phyloP scores from a whole-genome alignment of 345 rosid species.

The Linum trigynum region DNA sequence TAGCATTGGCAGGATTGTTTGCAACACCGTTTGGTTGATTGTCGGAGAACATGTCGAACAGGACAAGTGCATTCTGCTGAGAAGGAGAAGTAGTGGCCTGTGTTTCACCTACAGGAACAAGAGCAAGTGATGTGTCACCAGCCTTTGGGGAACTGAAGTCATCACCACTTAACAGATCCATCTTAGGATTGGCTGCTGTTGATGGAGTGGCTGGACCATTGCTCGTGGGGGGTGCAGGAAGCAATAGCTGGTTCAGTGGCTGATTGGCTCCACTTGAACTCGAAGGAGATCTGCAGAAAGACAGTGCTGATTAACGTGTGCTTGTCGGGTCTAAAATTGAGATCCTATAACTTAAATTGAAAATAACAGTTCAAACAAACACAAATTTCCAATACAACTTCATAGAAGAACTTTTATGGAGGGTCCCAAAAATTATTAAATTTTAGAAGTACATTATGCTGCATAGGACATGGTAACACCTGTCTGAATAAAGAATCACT shows the following conservation, averaged over 20 bases:
- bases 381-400: no score
- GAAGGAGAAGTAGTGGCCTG: conserved; percentile 47
- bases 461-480: conserved; percentile 1
- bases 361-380: background rate
- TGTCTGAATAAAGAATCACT: conserved; percentile 11
- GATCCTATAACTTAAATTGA: background rate
- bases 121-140: conserved; percentile 55
- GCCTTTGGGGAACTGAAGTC: conserved; percentile 56
- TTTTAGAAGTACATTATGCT: no score
- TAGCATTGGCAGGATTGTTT: conserved; percentile 38
- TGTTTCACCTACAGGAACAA: conserved; percentile 67
- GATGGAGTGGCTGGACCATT: conserved; percentile 46
- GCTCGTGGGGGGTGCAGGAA: conserved; percentile 73
- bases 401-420: no score
- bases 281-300: conserved; percentile 47
- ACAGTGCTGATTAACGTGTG: background rate
- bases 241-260: conserved; percentile 56
- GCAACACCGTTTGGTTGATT: conserved; percentile 6
- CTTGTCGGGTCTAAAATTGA: no score
- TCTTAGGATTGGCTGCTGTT: conserved; percentile 41
- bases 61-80: conserved; percentile 84
- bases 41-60: conserved; percentile 79
- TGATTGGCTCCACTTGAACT: conserved; percentile 41
- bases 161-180: conserved; percentile 97
- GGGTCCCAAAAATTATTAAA: no score